Evolutionary conservation across 257 asterid species (phyloP).

Genomic region (Ocimum tenuiflorum): DNA sequence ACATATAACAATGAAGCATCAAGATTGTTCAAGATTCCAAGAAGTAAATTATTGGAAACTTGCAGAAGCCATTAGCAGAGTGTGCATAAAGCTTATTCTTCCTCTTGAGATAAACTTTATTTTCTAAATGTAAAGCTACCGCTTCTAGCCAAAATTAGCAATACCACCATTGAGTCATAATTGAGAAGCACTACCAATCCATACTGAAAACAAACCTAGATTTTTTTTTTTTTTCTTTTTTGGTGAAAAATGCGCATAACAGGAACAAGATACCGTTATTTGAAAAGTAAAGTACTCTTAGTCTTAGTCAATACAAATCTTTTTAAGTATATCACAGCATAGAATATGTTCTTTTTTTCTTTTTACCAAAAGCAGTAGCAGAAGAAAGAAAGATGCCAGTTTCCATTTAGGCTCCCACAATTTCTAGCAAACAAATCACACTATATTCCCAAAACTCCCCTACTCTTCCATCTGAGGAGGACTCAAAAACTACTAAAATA

Average conservation of each 20-base stretch:
- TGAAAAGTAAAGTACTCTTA: neutral
- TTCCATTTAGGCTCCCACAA: neutral
- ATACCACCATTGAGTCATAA: too few relatives aligned
- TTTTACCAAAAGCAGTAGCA: conserved; percentile 9
- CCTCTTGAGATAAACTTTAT: neutral
- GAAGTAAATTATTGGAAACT: neutral
- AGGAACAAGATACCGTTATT: neutral
- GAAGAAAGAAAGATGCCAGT: neutral
- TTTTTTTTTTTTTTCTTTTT: neutral
- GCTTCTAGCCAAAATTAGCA: neutral
- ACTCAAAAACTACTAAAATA: neutral
- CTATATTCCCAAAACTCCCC: neutral
- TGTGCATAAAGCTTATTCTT: neutral
- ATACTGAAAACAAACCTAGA: neutral
- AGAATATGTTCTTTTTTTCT: neutral
- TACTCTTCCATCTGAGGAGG: neutral
- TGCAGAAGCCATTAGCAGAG: neutral
- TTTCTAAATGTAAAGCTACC: neutral
- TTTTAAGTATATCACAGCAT: neutral
- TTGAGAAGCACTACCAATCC: neutral
- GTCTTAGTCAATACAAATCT: neutral
- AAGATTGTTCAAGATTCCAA: neutral
- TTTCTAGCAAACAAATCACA: conserved; percentile 4
- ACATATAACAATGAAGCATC: neutral
- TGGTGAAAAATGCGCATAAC: neutral